A percentile compares a stretch with the other conserved stretches of the same genome.
Conservation (phyloP, 495 filamentous ascomycete genomes). For the Beverwykella pulmonaria region DNA sequence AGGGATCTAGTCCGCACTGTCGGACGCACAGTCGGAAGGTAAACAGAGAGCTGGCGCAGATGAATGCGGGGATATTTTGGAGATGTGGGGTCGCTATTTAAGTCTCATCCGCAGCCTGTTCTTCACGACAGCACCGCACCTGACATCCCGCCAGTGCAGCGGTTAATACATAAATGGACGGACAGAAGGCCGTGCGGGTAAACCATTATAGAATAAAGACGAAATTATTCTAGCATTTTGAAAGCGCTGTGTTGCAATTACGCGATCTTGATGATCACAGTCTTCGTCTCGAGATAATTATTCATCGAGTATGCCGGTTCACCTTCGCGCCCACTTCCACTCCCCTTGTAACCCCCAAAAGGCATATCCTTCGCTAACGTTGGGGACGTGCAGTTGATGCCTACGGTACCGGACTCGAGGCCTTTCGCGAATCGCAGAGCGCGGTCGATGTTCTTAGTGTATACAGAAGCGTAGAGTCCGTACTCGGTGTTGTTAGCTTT, state of each 20-base stretch:
- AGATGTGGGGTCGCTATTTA: slow-evolving; percentile 29
- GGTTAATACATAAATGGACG: slow-evolving; percentile 12
- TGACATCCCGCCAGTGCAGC: background rate
- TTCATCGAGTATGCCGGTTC: slow-evolving; percentile 36
- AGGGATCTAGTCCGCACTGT: slow-evolving; percentile 1
- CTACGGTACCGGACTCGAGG: slow-evolving; percentile 38
- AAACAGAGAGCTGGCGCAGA: background rate
- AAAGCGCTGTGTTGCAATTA: background rate
- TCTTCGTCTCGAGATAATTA: slow-evolving; percentile 42
- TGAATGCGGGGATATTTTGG: slow-evolving; percentile 14
- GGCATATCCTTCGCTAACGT: slow-evolving; percentile 36
- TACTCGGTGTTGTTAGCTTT: slow-evolving; percentile 51
- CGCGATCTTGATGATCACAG: slow-evolving; percentile 37
- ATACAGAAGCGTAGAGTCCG: slow-evolving; percentile 46
- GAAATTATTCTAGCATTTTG: background rate
- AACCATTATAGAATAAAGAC: background rate
- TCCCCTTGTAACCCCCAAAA: slow-evolving; percentile 43
- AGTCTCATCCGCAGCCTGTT: background rate
- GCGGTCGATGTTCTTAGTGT: slow-evolving; percentile 40
- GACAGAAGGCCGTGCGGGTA: background rate
- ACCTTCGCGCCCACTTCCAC: slow-evolving; percentile 39
- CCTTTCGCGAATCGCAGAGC: slow-evolving; percentile 41
- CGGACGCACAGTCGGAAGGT: background rate
- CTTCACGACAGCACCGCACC: background rate
- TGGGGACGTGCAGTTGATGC: slow-evolving; percentile 43